These are phyloP conservation scores for Castanea mollissima DNA, from an alignment of 306 rosid species.

Conservation along the genomic window DNA sequence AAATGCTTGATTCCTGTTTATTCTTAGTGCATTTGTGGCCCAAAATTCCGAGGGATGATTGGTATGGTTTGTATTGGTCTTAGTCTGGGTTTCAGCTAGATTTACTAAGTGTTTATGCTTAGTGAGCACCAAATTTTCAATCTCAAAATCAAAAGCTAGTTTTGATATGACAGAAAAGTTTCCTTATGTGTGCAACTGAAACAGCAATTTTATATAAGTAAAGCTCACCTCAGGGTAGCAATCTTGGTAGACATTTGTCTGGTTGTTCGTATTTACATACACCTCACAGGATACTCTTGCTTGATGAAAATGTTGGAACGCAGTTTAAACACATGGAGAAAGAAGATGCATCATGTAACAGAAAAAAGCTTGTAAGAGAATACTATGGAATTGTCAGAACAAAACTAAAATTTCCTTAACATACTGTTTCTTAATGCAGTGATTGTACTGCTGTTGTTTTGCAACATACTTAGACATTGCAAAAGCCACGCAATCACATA, in stretches of 20 bases:
- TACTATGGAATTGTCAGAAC: background rate
- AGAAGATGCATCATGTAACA: background rate
- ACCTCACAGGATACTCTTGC: constrained; percentile 70
- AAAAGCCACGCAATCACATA: background rate
- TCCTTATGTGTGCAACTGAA: background rate
- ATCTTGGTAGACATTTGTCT: constrained; percentile 67
- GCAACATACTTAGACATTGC: background rate
- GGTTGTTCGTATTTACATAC: constrained; percentile 45
- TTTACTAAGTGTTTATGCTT: background rate
- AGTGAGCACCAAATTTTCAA: background rate
- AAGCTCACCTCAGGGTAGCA: constrained; percentile 79
- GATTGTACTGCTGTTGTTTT: background rate
- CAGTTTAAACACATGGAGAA: background rate
- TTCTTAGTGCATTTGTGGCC: background rate
- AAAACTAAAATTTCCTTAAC: background rate
- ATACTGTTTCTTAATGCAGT: background rate
- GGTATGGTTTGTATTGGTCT: background rate
- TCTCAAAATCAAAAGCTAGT: background rate
- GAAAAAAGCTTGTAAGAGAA: background rate
- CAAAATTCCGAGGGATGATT: background rate
- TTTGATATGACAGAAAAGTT: background rate
- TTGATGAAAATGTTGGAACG: constrained; percentile 33
- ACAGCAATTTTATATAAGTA: background rate
- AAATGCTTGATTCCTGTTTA: background rate
- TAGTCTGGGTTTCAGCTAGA: background rate